Base-by-base conservation (phyloP, 176 grass and related monocot species). In the Raddia distichophylla region DNA sequence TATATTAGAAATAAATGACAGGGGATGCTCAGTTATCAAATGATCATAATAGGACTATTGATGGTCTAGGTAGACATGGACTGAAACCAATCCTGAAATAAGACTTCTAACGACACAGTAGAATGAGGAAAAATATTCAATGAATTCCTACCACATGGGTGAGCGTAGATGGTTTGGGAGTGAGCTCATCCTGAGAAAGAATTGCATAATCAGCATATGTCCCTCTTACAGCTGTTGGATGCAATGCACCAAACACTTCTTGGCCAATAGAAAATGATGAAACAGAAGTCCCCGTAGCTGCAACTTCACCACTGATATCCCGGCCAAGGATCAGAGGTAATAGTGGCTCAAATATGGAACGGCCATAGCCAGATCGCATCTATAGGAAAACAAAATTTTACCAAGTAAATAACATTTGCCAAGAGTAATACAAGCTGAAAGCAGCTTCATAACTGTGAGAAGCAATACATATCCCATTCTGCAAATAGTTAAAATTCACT, bases 301-400 rank as follows among this genome's bases (percentile, higher is more conserved):
- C 88, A 65, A 98, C 92, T 95, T 98, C 95, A 76, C 95, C 95
- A 66, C 95, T 98, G 46, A 98, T 89, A 80, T 98, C 95, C 19
- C 95, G 88, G 63, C 95, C 95, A 32, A 98, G 45, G 66, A 98
- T 98, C 84, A 95, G 47, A 14, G 95, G 95, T 64, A 98, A 81
- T 50, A 90, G 72, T 22, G 90, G 84, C 75, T 86, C 71, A 20
- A 93, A 98, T 90, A 98, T 91, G 20, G 84, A 93, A 49, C 95
- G 88, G 10, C 95, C 95, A 82, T 98, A 98, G 17, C 95, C 95
- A 86, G 88, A 87, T 66, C 95, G 89, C 88, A 95, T 93, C 95
- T 98, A 77, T 10, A 83, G 5, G 78, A 1, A 74, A 34, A 62
- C 22, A 84, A 48, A 32, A 7, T 63, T 70, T 80, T 77, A 68